Base-by-base conservation (phyloP, 306 rosid genomes). In the Coriaria nepalensis region DNA sequence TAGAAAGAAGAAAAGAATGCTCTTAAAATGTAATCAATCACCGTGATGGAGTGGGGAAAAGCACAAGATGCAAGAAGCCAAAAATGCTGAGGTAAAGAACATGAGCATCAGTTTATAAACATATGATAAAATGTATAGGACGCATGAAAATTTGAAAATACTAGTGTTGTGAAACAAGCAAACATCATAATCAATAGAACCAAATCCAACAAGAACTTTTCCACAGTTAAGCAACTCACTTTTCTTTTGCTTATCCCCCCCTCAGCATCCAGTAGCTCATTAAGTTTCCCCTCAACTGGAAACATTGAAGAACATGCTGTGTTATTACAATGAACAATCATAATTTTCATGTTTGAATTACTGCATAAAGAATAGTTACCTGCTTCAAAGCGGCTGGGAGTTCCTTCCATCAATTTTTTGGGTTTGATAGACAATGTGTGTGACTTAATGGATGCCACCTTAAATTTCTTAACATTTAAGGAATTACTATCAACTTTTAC, bases 161-260 rank as follows among this genome's bases (percentile, higher is more conserved):
- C n/a, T n/a, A 20, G 29, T 20, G 3, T 3, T 1, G 29, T 20
- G 29, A 20, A 20, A 1, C 29, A 1, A 20, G 29, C 29, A 50
- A 43, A 43, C 13, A 51, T 11, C 11, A 34, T 33, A 11, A 20
- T 33, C 7, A 68, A 45, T 50, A 45, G 56, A 9, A 63, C 47
- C 57, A 42, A 42, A 15, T 43, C 55, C 57, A 52, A 47, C 47
- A 53, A 37, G 61, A 41, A 13, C 41, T 66, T 35, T 5, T 8
- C 36, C 13, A 47, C 29, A 10, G 12, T 43, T 37, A 14, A 47
- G 44, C 35, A 34, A 67, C 98, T 70, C 72, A 86, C 99, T 63
- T 82, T 92, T 74, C 96, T 71, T 63, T 80, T 85, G 78, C 95
- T 92, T 59, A 92, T 77, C 56, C 99, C 99, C 33, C 99, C 99